Evolutionary conservation across 176 grass and related monocot species (phyloP), one percentile per base, ranked within the genome.

Genomic region (Oryza brachyantha): DNA sequence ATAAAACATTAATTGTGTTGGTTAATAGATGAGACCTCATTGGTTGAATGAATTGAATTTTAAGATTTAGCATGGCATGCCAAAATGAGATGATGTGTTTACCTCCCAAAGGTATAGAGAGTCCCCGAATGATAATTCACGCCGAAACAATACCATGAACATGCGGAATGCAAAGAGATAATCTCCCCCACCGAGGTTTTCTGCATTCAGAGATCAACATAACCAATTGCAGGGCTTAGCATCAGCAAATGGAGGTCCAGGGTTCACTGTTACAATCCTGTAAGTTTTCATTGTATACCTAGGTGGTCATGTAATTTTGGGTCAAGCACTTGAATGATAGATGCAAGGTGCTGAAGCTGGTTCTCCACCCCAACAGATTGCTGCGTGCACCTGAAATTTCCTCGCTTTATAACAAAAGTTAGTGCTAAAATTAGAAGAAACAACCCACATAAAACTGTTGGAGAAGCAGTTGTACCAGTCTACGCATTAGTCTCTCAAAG

Each of bases 31-130:
- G 48, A 66, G 7, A 70, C 10, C 19, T 60, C 3, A 38, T 65
- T 27, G 0, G 61, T 40, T 61, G 28, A 66, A 74, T 29, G 13
- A 7, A 71, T 24, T 22, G 8, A 70, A 76, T 57, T 64, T 71
- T 39, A 8, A 45, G 7, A 72, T 37, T 64, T 58, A 42, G 36
- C 12, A 64, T 7, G 13, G 60, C 11, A 66, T 9, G 13, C 38
- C 16, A 72, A 48, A 74, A 67, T 76, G 29, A 38, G 66, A 0
- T 45, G 61, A 11, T 52, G 48, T 64, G 46, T 26, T 72, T 98
- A 99, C 96, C 96, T 99, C 96, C 96, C 96, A 99, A 19, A 99
- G 90, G 63, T 88, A 99, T 64, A 99, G 87, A 17, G 96, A 99
- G 65, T 99, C 96, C 42, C 92, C 96, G 76, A 99, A 99, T 74